Base-by-base conservation (phyloP, 1,284 basidiomycete species). In the Cronartium ribicola region DNA sequence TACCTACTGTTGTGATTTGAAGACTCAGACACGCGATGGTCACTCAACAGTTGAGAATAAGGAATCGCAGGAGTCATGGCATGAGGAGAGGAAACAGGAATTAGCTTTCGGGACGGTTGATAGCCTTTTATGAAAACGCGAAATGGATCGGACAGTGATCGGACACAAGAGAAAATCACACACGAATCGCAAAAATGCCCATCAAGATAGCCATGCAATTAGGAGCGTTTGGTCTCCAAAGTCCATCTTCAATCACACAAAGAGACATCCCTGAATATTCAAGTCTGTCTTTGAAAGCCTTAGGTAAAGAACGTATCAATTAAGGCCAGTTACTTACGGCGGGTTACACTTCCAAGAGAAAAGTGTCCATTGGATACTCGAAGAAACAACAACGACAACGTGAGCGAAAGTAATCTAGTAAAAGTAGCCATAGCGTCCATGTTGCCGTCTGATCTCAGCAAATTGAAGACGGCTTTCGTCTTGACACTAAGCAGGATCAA, bases 191-290 rank as follows among this genome's bases (percentile, higher is more conserved):
- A 20, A 55, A 55, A n/a, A 55, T 55, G n/a, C 51, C 51, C 51
- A 55, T 55, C n/a, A 55, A 29, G 11, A 55, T 55, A 29, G 51
- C 51, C 51, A 55, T 55, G 51, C 51, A 55, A 55, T 55, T 55
- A 20, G 51, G 51, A 55, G 51, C 51, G n/a, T 55, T 55, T 3
- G 51, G 51, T 55, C 51, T 55, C 51, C 51, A 55, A 29, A 55
- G 51, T 55, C 51, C 51, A 55, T 55, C 51, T 55, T 55, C 29
- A 29, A 55, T 55, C 17, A 4, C n/a, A 55, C 22, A 3, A n/a
- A 55, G 51, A 55, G 29, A 29, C 29, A 29, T 29, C 29, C 29
- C 29, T 29, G 29, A 29, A 29, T 29, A 29, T 29, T 2, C 29
- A 29, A 2, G 29, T 29, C 29, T 29, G 29, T 29, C 1, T 29